Percentiles rank a stretch among this genome's conserved stretches.
Evolutionary conservation across 768 basidiomycete genomes (phyloP).

Genomic region (Rhodosporidiobolus sp.): DNA sequence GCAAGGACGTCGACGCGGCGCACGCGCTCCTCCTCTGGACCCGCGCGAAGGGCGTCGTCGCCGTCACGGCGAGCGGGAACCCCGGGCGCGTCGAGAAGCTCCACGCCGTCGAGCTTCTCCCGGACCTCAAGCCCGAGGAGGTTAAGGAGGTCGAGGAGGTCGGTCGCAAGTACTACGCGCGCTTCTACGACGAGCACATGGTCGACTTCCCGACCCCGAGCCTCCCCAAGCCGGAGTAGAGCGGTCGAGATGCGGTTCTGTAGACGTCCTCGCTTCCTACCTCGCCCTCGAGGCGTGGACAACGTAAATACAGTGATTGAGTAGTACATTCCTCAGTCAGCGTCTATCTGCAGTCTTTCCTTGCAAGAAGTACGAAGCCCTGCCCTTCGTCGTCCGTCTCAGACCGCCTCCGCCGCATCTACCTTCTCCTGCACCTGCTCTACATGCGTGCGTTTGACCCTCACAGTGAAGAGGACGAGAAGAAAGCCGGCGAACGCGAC

Average conservation of each 20-base stretch:
- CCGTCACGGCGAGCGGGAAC: constrained; percentile 44
- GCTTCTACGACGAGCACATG: constrained; percentile 10
- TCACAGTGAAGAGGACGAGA: background rate
- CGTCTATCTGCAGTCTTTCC: too few species aligned
- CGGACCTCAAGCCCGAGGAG: constrained; percentile 46
- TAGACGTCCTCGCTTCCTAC: too few species aligned
- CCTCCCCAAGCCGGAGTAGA: too few species aligned
- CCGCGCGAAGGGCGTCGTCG: constrained; percentile 44
- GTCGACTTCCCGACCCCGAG: too few species aligned
- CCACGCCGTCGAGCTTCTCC: constrained; percentile 31
- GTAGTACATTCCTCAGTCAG: too few species aligned
- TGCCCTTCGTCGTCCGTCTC: too few species aligned
- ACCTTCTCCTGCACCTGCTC: background rate
- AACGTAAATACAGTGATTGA: too few species aligned
- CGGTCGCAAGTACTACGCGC: constrained; percentile 47
- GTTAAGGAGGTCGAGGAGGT: constrained; percentile 47
- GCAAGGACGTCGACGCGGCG: constrained; percentile 41
- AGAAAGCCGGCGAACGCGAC: constrained; percentile 19
- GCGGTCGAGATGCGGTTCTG: too few species aligned
- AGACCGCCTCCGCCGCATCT: too few species aligned
- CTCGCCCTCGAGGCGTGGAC: too few species aligned
- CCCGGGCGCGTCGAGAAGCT: constrained; percentile 44
- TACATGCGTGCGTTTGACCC: background rate
- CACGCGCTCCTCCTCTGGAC: constrained; percentile 46
- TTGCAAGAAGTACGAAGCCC: too few species aligned